phyloP scores from a whole-genome alignment of 768 basidiomycete species.

The Psilocybe subaeruginosa region DNA sequence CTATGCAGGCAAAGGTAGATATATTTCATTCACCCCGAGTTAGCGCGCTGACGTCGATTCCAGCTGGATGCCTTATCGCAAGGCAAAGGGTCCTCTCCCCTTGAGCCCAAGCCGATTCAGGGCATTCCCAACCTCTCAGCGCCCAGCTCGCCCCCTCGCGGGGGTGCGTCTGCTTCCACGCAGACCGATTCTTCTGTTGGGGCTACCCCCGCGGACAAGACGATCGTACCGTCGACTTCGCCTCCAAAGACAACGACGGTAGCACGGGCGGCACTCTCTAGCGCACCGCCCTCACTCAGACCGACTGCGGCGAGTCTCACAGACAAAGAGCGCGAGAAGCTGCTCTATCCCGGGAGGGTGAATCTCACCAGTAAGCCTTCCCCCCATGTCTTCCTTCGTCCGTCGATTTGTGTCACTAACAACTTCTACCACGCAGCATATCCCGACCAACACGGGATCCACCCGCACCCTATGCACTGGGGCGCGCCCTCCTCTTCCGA shows the following conservation, averaged over 20 bases:
- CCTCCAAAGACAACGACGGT: not conserved
- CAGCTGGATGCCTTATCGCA: slow-evolving; percentile 56
- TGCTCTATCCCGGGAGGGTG: slow-evolving; percentile 82
- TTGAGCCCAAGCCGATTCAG: slow-evolving; percentile 32
- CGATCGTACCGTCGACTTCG: too few species aligned
- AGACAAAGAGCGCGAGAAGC: slow-evolving; percentile 73
- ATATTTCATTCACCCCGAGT: too few species aligned
- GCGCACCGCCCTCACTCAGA: slow-evolving; percentile 11
- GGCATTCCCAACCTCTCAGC: slow-evolving; percentile 13
- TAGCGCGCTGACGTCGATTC: not conserved
- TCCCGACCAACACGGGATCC: slow-evolving; percentile 91
- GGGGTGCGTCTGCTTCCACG: not conserved
- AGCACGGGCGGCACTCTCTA: slow-evolving; percentile 13
- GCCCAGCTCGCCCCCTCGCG: slow-evolving; percentile 23
- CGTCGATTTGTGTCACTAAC: too few species aligned
- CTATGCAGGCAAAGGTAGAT: slow-evolving; percentile 75
- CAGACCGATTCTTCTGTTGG: not conserved
- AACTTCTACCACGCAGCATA: slow-evolving; percentile 54
- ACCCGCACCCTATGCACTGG: slow-evolving; percentile 81
- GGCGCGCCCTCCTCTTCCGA: slow-evolving; percentile 63
- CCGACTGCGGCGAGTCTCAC: slow-evolving; percentile 17
- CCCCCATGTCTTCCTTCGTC: too few species aligned
- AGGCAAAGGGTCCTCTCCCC: slow-evolving; percentile 24
- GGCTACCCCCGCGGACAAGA: not conserved
- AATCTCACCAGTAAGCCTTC: slow-evolving; percentile 73